Evolutionary conservation across 768 basidiomycete species (phyloP), one percentile per base, ranked within the genome.

Genomic region (Leccinum fibrillosum): DNA sequence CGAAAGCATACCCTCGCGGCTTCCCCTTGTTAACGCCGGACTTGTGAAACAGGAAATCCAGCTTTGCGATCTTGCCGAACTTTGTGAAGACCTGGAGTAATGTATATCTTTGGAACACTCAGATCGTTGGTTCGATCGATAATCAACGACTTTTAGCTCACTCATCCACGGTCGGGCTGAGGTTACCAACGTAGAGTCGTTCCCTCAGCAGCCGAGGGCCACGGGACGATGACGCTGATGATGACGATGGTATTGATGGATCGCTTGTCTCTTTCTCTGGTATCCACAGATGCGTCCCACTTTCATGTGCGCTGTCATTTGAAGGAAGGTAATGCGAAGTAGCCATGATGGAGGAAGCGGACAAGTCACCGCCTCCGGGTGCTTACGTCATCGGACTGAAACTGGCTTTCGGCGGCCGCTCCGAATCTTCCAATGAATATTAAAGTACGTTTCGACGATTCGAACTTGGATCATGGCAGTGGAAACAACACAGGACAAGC

Each of bases 1-100:
- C 75, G 64, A 98, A 99, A 0, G 94, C 95, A 72, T 96, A 98
- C 5, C 97, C 96, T 12, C 95, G 80, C 1, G 97, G 95, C 71
- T 92, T 97, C 17, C 97, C 97, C 69, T 88, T 94, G 67, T 87
- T 74, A 12, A 86, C 80, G 0, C 96, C 97, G 0, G 89, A 78
- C 74, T 96, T 98, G 80, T 99, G 95, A 69, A 98, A 98, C 61
- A 98, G 80, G 72, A 86, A 98, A 73, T 99, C 97, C 53, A 98
- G 82, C 64, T 94, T 92, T 21, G 92, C 83, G 59, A 98, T 82
- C 74, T 92, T 94, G 55, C 97, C 97, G 71, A 87, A 94, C 74
- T 90, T 94, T 32, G 89, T 83, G 74, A 97, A 97, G 35, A 95
- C 74, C 73, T 95, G 91, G 21, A 98, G 82, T 15, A 99, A 80